Evolutionary conservation across 495 filamentous ascomycete species (phyloP), one percentile per base, ranked within the genome.

Genomic region (Penicillium chermesinum): DNA sequence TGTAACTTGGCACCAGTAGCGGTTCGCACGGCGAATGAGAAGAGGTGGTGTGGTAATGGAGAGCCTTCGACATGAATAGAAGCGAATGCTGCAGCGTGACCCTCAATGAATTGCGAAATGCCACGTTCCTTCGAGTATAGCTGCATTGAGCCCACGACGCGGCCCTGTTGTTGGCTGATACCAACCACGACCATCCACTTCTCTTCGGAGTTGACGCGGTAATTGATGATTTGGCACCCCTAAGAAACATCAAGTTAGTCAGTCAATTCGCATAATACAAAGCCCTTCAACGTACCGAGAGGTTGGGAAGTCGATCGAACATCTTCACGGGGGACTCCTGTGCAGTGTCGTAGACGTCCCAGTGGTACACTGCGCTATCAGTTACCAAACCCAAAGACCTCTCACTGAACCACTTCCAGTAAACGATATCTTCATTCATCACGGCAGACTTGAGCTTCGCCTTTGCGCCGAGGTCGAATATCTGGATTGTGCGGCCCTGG

Each of bases 201-300:
- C 52, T 88, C 90, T 53, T 97, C 90, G 54, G 85, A 84, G 69
- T 89, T 96, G 41, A 91, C 88, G 43, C 91, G 89, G 72, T 99
- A 99, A 72, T 97, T 99, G 79, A 99, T 99, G 61, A 99, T 99
- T 85, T 99, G 93, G 67, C 88, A 90, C 41, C 81, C 82, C 87
- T 95, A 61, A 27, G 50, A 47, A 39, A 38, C 34, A 36, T 22
- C 44, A 54, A 54, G 55, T 61, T 46, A 47, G 48, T n/a, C n/a
- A 44, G 22, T 12, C 10, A 15, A 37, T 13, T 20, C 12, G 16
- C 19, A 21, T 10, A 20, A 41, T 19, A 27, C 16, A 39, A 13
- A 8, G 20, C 12, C n/a, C n/a, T 14, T 8, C 32, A 5, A 78
- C 85, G 52, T 80, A 93, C 91, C 53, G 75, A 71, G 36, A 99